Base-by-base conservation (phyloP, 768 basidiomycete genomes). In the Calocera viscosa region DNA sequence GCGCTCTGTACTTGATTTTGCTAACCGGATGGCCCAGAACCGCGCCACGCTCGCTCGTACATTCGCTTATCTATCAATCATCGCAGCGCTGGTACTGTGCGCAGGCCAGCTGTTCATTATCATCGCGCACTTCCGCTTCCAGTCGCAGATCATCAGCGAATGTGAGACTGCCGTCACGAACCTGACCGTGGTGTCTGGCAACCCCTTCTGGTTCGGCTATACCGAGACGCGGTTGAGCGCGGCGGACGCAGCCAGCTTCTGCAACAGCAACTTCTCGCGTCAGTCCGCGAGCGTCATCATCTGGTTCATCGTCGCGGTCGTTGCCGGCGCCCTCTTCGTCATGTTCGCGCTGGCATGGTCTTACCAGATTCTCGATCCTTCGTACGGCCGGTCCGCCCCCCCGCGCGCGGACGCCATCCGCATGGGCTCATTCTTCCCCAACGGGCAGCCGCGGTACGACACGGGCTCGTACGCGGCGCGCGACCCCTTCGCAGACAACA, bases 201-300 rank as follows among this genome's bases (percentile, higher is more conserved):
- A 60, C 22, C 53, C 53, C 5, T 60, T 60, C 53, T 60, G 53
- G 53, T 60, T 60, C 30, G 53, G 53, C 16, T 60, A 28, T 19
- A 60, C 14, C 53, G 53, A 60, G 30, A 11, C 7, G 7, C 11
- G 5, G 30, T 26, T 60, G 53, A 16, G 14, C 53, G 53, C 53
- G 10, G 14, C 53, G 53, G 53, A 60, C 53, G 53, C 53, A 19
- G 5, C 2, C 14, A 60, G 22, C 53, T 60, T 60, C 53, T 60
- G 53, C 26, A 60, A 60, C 30, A 60, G 30, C 30, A 26, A 11
- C 26, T 60, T 60, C 30, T 28, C 53, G 14, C 53, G 53, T 19
- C 53, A 60, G 30, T 60, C 53, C 16, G 53, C 53, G 53, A 60
- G 26, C 26, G 30, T 16, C 53, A 60, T 60, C 53, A 60, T 60